Evolutionary conservation across 208 protist genomes (phyloP).

Genomic region (Trypanosoma platydactyli): DNA sequence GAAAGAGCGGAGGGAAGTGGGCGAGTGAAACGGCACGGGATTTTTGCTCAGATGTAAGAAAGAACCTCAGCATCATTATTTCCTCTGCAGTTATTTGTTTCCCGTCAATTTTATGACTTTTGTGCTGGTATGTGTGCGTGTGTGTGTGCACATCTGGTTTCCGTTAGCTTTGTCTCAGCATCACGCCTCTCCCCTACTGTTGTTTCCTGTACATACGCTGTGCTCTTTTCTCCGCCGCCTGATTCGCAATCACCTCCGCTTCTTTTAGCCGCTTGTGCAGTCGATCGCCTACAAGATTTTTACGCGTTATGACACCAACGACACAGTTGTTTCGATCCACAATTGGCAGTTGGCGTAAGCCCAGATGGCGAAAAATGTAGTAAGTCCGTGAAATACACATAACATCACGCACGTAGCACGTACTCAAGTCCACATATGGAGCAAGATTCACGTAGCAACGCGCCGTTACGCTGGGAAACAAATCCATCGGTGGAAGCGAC

Average conservation of each 20-base stretch:
- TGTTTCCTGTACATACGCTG: background rate
- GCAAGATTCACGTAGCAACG: conserved; percentile 26
- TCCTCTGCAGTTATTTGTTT: background rate
- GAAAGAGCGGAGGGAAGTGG: too few relatives aligned
- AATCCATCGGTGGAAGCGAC: conserved; percentile 30
- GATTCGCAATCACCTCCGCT: conserved; percentile 11
- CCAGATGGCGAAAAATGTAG: conserved; percentile 71
- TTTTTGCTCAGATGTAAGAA: too few relatives aligned
- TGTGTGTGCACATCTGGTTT: too few relatives aligned
- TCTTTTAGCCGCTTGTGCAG: conserved; percentile 46
- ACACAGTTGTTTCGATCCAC: conserved; percentile 57
- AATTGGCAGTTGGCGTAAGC: conserved; percentile 81
- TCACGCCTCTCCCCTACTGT: background rate
- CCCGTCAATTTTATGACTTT: background rate
- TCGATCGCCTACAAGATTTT: conserved; percentile 65
- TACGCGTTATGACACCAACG: conserved; percentile 79
- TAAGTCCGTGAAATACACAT: conserved; percentile 70
- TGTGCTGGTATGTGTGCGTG: too few relatives aligned
- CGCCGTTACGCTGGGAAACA: conserved; percentile 27
- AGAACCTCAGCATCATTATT: too few relatives aligned
- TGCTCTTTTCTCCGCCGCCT: conserved; percentile 4
- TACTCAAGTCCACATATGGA: conserved; percentile 61
- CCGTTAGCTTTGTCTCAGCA: too few relatives aligned
- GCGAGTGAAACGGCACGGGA: too few relatives aligned
- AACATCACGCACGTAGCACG: conserved; percentile 57